Conservation (phyloP, 441 rosid species). For the Flueggea neowawraea region DNA sequence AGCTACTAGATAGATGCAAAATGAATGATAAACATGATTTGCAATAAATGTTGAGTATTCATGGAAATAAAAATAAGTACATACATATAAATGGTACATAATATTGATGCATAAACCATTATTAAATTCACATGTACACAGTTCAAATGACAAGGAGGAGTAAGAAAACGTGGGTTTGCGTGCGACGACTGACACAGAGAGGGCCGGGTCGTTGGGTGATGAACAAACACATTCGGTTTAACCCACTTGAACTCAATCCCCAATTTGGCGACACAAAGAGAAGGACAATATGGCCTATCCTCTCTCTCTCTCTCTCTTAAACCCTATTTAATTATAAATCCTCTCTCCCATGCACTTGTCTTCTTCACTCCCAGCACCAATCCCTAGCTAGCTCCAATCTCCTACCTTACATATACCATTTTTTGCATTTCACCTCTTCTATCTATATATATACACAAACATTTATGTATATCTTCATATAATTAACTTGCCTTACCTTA, state of each 20-base stretch:
- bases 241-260: slow-evolving; percentile 49
- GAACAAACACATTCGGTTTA: slow-evolving; percentile 27
- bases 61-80: too few relatives aligned
- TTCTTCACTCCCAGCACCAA: slow-evolving; percentile 7
- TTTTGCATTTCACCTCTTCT: neutral
- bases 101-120: too few relatives aligned
- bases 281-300: slow-evolving; percentile 31
- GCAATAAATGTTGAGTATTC: too few relatives aligned
- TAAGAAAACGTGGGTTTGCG: slow-evolving; percentile 44
- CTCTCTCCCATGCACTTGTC: slow-evolving; percentile 34
- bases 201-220: slow-evolving; percentile 33
- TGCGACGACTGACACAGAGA: slow-evolving; percentile 39
- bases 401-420: neutral
- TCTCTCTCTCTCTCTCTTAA: slow-evolving; percentile 11
- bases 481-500: neutral
- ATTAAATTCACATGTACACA: neutral
- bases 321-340: slow-evolving; percentile 20
- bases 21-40: too few relatives aligned
- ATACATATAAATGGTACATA: too few relatives aligned
- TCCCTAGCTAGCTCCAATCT: neutral
- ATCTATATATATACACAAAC: neutral
- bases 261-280: slow-evolving; percentile 27
- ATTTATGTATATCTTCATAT: neutral
- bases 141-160: slow-evolving; percentile 23
- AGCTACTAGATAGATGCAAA: too few relatives aligned